These are phyloP conservation scores for Malus domestica DNA, from an alignment of 306 rosid species.

Conservation along the genomic window ASM211411v1 NC_041803.1:11777001-11777500, in stretches of 20 bases:
- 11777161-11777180: conserved; percentile 34
- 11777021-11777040: conserved; percentile 70
- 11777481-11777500: conserved; percentile 57
- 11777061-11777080: conserved; percentile 51
- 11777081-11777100: conserved; percentile 41
- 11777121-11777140: conserved; percentile 93
- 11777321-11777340: conserved; percentile 76
- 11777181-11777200: conserved; percentile 69
- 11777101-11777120: conserved; percentile 65
- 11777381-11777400: conserved; percentile 88
- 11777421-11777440: conserved; percentile 56
- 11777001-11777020: conserved; percentile 61
- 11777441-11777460: conserved; percentile 52
- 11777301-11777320: conserved; percentile 83
- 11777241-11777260: conserved; percentile 82
- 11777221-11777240: conserved; percentile 80
- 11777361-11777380: conserved; percentile 70
- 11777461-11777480: conserved; percentile 66
- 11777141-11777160: conserved; percentile 83
- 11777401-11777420: conserved; percentile 86
- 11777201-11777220: conserved; percentile 94
- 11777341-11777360: conserved; percentile 77
- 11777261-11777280: conserved; percentile 84
- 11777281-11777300: conserved; percentile 72
- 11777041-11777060: conserved; percentile 53